Evolutionary conservation across 805 yeast genomes (phyloP), one percentile per base, ranked within the genome.

Genomic region (Naumovozyma baii): DNA sequence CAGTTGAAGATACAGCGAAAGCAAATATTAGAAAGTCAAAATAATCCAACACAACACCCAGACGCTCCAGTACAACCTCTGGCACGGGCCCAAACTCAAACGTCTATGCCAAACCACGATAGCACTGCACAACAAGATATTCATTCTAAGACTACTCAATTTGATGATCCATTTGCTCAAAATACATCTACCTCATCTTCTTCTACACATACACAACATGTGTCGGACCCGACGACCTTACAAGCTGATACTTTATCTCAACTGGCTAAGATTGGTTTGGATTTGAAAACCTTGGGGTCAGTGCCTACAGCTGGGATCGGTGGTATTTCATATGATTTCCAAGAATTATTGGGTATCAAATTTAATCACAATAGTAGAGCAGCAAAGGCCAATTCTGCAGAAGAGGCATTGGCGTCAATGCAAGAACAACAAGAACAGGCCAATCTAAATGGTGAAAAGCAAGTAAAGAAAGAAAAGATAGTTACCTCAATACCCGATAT

Each of bases 271-370:
- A 52, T 48, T 25, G 47, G 48, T 29, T 36, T 51, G 16, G 51
- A 52, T 32, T 31, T 46, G 15, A 50, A 46, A 31, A 50, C 50
- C 33, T 49, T 51, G 49, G 56, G 55, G 3, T 48, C 42, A 39
- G 52, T 55, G 26, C 57, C 60, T 16, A 54, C 59, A 1, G 60
- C 58, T 5, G 60, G 60, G 13, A 49, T 56, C 17, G 60, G 60
- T 37, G 62, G 62, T 40, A 51, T 57, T 4, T 52, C 55, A 3
- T 57, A 56, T 36, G 61, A 57, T 39, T 52, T 55, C 30, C 57
- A 57, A 40, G 62, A 57, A 29, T 33, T 57, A 9, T 37, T 55
- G 17, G 55, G 54, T 15, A 14, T 49, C 25, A 54, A 54, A 28
- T 30, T 46, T 15, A 26, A 35, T 28, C 28, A 15, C 13, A 29